A percentile compares a stretch with the other conserved stretches of the same genome.
phyloP scores from a whole-genome alignment of 345 rosid genomes.

The Iberis pinnata region DNA sequence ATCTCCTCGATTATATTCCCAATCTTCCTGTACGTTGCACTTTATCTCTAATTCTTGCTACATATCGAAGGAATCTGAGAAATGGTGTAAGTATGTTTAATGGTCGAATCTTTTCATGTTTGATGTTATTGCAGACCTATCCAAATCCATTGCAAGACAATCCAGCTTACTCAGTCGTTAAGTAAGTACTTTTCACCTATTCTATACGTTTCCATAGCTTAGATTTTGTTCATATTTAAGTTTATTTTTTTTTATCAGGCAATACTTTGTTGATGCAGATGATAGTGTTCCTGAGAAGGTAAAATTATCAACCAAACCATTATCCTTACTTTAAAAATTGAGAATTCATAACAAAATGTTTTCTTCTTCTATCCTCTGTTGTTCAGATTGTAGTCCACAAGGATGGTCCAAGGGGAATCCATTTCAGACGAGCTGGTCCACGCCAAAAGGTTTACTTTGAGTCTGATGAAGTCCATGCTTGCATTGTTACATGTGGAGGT shows the following conservation, averaged over 20 bases:
- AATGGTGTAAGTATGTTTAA: neutral
- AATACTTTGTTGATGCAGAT: constrained; percentile 75
- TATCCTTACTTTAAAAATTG: neutral
- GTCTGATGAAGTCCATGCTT: constrained; percentile 75
- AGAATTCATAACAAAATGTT: neutral
- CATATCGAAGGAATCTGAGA: neutral
- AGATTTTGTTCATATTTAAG: neutral
- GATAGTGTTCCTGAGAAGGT: constrained; percentile 83
- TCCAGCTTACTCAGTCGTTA: constrained; percentile 82
- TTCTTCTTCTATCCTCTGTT: neutral
- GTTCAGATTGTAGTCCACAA: constrained; percentile 64
- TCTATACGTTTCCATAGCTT: neutral
- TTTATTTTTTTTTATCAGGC: constrained; percentile 43
- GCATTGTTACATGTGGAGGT: constrained; percentile 92
- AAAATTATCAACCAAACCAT: constrained; percentile 5
- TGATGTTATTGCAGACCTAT: constrained; percentile 43
- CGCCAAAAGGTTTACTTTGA: constrained; percentile 82
- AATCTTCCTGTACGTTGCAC: constrained; percentile 56
- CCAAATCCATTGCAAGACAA: constrained; percentile 82
- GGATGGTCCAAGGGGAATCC: constrained; percentile 65
- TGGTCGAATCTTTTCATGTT: constrained; percentile 5
- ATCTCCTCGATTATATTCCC: constrained; percentile 63
- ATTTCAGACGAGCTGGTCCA: constrained; percentile 88
- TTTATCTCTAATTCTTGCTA: neutral
- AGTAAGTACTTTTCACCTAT: constrained; percentile 41